Evolutionary conservation across 768 basidiomycete species (phyloP), one percentile per base, ranked within the genome.

Genomic region (Infundibulicybe gibba): DNA sequence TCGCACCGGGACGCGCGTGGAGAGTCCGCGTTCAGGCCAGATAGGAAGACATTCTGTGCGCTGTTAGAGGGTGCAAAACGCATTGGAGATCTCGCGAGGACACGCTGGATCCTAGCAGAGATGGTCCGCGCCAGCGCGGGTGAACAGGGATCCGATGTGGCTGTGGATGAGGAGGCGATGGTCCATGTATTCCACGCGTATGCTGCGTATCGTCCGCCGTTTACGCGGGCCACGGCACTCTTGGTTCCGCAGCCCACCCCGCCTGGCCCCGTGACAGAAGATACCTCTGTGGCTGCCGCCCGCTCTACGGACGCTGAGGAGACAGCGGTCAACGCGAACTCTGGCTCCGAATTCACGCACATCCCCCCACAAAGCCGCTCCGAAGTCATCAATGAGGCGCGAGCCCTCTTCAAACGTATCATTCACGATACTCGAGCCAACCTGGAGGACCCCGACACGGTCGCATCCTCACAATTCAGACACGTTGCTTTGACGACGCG

Each of bases 51-150:
- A 3, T 95, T 94, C 65, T 72, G 76, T 45, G 91, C 90, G 0
- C 64, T 98, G n/a, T 65, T 99, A 48, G 90, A 97, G 53, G 93
- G 92, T 1, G 86, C 90, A 31, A 97, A 92, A 63, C 74, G 91
- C 5, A 69, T 84, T 2, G 93, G 94, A 0, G 95, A 97, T 61
- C 65, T 99, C 16, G 72, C 76, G 3, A 74, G 91, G 41, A 83
- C 85, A 19, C 73, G 94, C 54, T 97, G 94, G 94, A 85, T 97
- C 49, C 70, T 98, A 45, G 89, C 87, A 1, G 93, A 97, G 69
- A 80, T 92, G 66, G 75, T 89, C 19, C 70, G 69, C 37, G 65
- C 68, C 54, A 44, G 37, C 9, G 51, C 57, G 21, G 60, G 60
- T 41, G 31, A 45, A 10, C 40, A 61, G 32, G 56, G 48, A n/a